Evolutionary conservation across 768 basidiomycete species (phyloP), one percentile per base, ranked within the genome.

Genomic region (Leccinum longicurvipes): DNA sequence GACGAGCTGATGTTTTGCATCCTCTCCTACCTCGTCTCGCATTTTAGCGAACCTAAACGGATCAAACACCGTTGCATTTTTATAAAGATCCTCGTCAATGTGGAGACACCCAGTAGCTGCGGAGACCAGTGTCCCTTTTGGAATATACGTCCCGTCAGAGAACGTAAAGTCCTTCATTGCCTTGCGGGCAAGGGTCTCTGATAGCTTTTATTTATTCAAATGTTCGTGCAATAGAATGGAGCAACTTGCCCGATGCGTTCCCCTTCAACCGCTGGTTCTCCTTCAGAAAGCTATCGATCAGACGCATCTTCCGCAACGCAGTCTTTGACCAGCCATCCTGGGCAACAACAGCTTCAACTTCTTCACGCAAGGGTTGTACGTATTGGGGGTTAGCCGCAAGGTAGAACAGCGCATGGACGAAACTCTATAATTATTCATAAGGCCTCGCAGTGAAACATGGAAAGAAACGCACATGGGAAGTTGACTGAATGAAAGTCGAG

Each of bases 1-100:
- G n/a, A 11, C 5, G 5, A 42, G 11, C 4, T 19, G 4, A 42
- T 42, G 11, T 11, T 24, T 44, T 2, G n/a, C 5, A 44, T 8
- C 57, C 24, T 75, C 75, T 2, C 61, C 74, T 5, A 19, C 41
- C 3, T 71, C 65, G 17, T 77, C 71, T 50, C 71, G 62, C 58
- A 74, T 69, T 10, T 71, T 61, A 3, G 70, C 69, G 59, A 81
- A 83, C 14, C 82, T 78, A 67, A 78, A 80, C 0, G 76, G 76
- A 36, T 81, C 74, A 56, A 84, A 78, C 6, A 54, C 58, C 3
- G 67, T 24, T 3, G 77, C 60, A 27, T 75, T 66, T 8, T 70
- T 57, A 46, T 78, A 77, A 24, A 54, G 9, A 9, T 47, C 31
- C 1, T 47, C 42, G 49, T 66, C 64, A 47, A 36, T 53, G 50